These are phyloP conservation scores for Geopyxis carbonaria DNA, from an alignment of 495 filamentous ascomycete genomes.

Conservation along the genomic window DNA sequence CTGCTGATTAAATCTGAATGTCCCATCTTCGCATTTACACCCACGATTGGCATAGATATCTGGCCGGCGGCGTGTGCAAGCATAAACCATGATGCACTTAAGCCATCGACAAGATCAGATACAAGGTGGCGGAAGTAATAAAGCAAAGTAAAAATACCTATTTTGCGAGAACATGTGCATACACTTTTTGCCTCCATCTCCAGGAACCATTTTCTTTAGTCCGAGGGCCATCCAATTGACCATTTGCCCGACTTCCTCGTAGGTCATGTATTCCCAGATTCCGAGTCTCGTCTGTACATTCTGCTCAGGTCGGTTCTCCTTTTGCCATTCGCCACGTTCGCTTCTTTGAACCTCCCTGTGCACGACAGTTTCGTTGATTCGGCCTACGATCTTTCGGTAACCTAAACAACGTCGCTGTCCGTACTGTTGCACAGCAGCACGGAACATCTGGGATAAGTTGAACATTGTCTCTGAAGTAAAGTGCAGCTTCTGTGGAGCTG, in stretches of 20 bases:
- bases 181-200: slow-evolving; percentile 1
- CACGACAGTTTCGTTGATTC: slow-evolving; percentile 2
- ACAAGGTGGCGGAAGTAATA: not conserved
- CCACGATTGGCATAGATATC: slow-evolving; percentile 9
- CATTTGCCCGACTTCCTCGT: slow-evolving; percentile 7
- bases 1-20: slow-evolving; percentile 8
- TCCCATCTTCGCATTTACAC: slow-evolving; percentile 9
- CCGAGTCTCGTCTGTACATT: slow-evolving; percentile 9
- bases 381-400: slow-evolving; percentile 6
- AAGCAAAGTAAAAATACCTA: slow-evolving; percentile 6
- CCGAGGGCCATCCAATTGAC: slow-evolving; percentile 5
- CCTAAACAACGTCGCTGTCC: slow-evolving; percentile 11
- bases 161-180: slow-evolving; percentile 16
- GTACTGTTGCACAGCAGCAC: slow-evolving; percentile 5
- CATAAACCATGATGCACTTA: slow-evolving; percentile 12
- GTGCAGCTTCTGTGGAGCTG: too few species aligned
- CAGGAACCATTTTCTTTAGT: slow-evolving; percentile 3
- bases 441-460: too few species aligned
- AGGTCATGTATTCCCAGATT: slow-evolving; percentile 17
- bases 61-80: slow-evolving; percentile 12
- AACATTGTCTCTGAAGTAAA: too few species aligned
- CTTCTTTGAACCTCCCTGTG: not conserved
- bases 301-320: too few species aligned
- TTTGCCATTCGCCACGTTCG: not conserved
- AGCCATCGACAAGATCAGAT: not conserved